Evolutionary conservation across 306 rosid species (phyloP), one percentile per base, ranked within the genome.

Genomic region (Rosa multiflora): DNA sequence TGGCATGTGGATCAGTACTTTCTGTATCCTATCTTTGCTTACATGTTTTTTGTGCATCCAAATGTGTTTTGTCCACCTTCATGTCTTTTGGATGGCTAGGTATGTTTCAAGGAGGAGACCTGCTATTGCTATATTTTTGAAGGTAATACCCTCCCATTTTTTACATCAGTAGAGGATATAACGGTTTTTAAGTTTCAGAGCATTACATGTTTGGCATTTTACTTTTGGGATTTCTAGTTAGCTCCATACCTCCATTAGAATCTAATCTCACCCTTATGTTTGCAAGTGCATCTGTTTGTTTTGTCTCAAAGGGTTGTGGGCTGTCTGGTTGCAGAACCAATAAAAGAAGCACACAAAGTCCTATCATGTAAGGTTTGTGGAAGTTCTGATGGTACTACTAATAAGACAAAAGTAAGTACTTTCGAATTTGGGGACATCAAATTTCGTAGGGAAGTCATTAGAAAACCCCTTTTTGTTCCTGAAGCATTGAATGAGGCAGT

Each of bases 281-380:
- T 80, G 66, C 89, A 93, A 90, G 90, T 85, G 39, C 90, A 88
- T 83, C 80, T 94, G 72, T 91, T 87, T 53, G 86, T 91, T 82
- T 86, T 85, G 64, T 85, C 75, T 10, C 88, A 78, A 32, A 86
- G 89, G 84, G 73, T 94, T 79, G 84, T 80, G 46, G 92, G 94
- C 5, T 91, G 97, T 72, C 71, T 88, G 37, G 85, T 91, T 78
- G 97, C 86, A 1, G 92, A 92, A 69, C 93, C 93, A 73, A 89
- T 90, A 76, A 76, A 84, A 72, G 83, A 92, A 78, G 98, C 97
- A 51, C 86, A 90, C 85, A 87, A 80, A 75, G 85, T 90, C 35
- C 35, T 86, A 48, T 86, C 94, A 76, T 74, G 74, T 69, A 86
- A 86, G 2, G 59, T 11, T 49, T 81, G 77, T 59, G 83, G 44